These are phyloP conservation scores for Thalassiosira exigua DNA, from an alignment of 352 stramenopile genomes.

Conservation along the genomic window DNA sequence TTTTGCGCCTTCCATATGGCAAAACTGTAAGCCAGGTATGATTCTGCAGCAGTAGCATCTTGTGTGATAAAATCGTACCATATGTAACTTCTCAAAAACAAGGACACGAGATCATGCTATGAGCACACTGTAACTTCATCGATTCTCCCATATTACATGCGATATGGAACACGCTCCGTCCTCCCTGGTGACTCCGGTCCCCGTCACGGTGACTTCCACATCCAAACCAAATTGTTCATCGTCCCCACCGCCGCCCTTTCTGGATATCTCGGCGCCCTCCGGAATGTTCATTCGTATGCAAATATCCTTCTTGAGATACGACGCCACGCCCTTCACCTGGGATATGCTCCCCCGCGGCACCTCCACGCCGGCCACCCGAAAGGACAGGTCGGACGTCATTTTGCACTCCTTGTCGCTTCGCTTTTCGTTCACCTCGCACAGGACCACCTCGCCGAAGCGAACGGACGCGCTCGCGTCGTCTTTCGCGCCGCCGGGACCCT, in stretches of 20 bases:
- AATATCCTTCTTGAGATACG: constrained; percentile 81
- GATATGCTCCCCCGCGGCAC: constrained; percentile 38
- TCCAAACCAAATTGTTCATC: constrained; percentile 36
- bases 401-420: constrained; percentile 73
- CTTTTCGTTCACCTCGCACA: constrained; percentile 85
- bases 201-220: constrained; percentile 60
- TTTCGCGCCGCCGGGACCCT: constrained; percentile 14
- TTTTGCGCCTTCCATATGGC: no score
- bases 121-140: no score
- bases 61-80: no score
- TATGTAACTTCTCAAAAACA: no score
- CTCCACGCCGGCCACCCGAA: constrained; percentile 56
- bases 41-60: no score
- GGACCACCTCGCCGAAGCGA: constrained; percentile 75
- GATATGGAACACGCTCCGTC: constrained; percentile 83
- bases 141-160: constrained; percentile 80
- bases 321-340: constrained; percentile 64
- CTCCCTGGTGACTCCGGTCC: constrained; percentile 53
- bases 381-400: constrained; percentile 68
- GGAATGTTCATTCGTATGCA: constrained; percentile 76
- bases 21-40: no score
- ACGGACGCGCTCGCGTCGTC: constrained; percentile 41
- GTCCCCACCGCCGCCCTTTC: constrained; percentile 15
- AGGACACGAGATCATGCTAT: no score
- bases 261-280: constrained; percentile 40